phyloP scores from a whole-genome alignment of 1,284 basidiomycete genomes.

The Puccinia coronata region DNA sequence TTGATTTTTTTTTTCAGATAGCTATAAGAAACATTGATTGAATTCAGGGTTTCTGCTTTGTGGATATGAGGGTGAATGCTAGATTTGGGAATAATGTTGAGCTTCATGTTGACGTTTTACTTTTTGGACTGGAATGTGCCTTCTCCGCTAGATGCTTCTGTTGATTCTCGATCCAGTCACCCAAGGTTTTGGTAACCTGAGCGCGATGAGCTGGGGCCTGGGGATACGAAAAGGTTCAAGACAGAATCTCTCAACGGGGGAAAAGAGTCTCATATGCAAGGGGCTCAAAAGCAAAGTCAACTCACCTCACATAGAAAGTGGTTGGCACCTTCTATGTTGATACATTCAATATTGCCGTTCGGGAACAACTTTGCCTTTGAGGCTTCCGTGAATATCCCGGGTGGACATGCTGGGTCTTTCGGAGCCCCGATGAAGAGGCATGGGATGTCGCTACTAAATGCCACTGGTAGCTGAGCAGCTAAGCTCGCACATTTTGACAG shows the following conservation, averaged over 20 bases:
- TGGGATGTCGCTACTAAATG: slow-evolving; percentile 26
- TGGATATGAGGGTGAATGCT: too few species aligned
- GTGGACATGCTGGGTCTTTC: slow-evolving; percentile 28
- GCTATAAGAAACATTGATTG: too few species aligned
- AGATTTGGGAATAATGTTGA: too few species aligned
- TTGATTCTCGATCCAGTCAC: slow-evolving; percentile 38
- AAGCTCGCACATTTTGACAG: background rate
- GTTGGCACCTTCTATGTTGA: slow-evolving; percentile 14
- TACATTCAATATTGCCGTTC: slow-evolving; percentile 2
- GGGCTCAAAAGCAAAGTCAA: background rate
- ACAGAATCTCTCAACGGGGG: background rate
- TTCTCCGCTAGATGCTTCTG: background rate
- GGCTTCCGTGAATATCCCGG: slow-evolving; percentile 19
- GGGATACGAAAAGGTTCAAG: background rate
- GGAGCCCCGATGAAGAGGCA: slow-evolving; percentile 32
- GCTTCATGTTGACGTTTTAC: too few species aligned
- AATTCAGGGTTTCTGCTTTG: too few species aligned
- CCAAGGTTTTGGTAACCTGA: slow-evolving; percentile 11
- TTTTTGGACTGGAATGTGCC: too few species aligned
- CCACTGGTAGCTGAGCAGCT: slow-evolving; percentile 15
- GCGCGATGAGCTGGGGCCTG: slow-evolving; percentile 27
- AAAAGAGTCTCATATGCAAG: background rate
- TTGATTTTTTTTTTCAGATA: too few species aligned
- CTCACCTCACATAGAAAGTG: slow-evolving; percentile 31
- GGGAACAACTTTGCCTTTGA: slow-evolving; percentile 24